Conservation (phyloP, 1,139 yeast species). For the Pichia sp. region DNA sequence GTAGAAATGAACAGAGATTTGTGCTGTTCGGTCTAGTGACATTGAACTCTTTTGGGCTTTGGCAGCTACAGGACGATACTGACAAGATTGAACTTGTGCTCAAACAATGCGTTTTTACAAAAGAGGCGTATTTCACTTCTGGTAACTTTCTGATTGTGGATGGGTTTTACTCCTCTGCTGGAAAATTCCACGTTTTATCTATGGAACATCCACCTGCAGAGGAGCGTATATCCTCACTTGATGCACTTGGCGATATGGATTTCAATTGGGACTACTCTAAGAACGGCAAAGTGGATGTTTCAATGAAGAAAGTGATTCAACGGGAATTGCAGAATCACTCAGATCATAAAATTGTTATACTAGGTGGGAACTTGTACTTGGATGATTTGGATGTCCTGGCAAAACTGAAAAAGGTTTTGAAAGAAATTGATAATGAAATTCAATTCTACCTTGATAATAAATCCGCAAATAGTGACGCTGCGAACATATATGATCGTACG, state of each 20-base stretch:
- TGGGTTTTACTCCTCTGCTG: conserved; percentile 72
- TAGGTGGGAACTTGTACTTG: conserved; percentile 69
- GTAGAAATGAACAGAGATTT: conserved; percentile 73
- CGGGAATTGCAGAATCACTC: conserved; percentile 31
- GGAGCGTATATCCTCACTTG: conserved; percentile 54
- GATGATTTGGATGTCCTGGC: conserved; percentile 63
- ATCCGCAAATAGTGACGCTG: neutral
- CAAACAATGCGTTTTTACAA: conserved; percentile 55
- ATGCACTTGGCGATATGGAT: conserved; percentile 73
- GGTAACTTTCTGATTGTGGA: conserved; percentile 81
- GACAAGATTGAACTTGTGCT: conserved; percentile 72
- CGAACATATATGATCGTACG: conserved; percentile 8
- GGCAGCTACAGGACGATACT: conserved; percentile 73
- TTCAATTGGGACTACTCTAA: conserved; percentile 56
- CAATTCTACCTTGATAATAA: neutral
- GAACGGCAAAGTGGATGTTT: conserved; percentile 47
- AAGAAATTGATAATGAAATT: conserved; percentile 23
- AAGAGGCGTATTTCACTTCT: conserved; percentile 63
- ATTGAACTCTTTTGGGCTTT: conserved; percentile 57
- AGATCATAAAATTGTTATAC: conserved; percentile 53
- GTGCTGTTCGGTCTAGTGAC: conserved; percentile 71
- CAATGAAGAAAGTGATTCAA: conserved; percentile 52
- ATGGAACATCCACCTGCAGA: conserved; percentile 91
- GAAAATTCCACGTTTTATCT: conserved; percentile 66
- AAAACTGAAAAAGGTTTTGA: conserved; percentile 47